Evolutionary conservation across 495 filamentous ascomycete genomes (phyloP).

Genomic region (Daldinia caldariorum): DNA sequence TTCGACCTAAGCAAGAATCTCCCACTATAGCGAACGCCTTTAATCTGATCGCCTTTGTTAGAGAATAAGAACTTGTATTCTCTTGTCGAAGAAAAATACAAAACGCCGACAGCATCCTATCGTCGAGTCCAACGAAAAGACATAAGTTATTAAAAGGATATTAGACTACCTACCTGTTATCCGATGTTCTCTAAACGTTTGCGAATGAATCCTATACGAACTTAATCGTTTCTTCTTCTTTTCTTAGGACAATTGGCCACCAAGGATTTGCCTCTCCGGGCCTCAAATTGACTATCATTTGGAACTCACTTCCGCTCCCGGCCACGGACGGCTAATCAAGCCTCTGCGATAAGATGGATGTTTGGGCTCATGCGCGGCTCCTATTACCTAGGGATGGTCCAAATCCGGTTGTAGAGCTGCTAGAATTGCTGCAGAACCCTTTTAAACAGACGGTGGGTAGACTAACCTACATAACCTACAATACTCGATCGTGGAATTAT

Average conservation of each 20-base stretch:
- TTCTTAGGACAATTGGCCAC: conserved; percentile 5
- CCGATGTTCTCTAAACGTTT: conserved; percentile 4
- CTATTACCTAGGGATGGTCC: conserved; percentile 40
- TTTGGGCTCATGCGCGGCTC: conserved; percentile 34
- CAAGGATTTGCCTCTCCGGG: conserved; percentile 5
- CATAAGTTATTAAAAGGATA: background rate
- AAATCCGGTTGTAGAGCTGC: conserved; percentile 49
- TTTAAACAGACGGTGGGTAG: conserved; percentile 56
- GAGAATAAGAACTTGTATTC: conserved; percentile 10
- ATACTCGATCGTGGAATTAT: conserved; percentile 1
- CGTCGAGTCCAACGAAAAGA: background rate
- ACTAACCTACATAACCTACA: background rate
- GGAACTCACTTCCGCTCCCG: conserved; percentile 7
- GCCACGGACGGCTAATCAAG: conserved; percentile 25
- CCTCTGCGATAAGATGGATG: conserved; percentile 39
- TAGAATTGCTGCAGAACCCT: conserved; percentile 59
- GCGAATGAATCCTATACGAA: conserved; percentile 20
- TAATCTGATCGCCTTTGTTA: conserved; percentile 14
- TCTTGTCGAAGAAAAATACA: conserved; percentile 10
- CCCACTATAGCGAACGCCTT: conserved; percentile 22
- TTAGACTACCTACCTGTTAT: too few species aligned
- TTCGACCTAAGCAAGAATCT: conserved; percentile 10
- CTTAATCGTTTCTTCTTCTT: conserved; percentile 5
- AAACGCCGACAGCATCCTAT: background rate
- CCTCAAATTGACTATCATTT: conserved; percentile 1